These are phyloP conservation scores for Apiospora phragmitis DNA, from an alignment of 2,329 filamentous ascomycete species.

Conservation along the genomic window DNA sequence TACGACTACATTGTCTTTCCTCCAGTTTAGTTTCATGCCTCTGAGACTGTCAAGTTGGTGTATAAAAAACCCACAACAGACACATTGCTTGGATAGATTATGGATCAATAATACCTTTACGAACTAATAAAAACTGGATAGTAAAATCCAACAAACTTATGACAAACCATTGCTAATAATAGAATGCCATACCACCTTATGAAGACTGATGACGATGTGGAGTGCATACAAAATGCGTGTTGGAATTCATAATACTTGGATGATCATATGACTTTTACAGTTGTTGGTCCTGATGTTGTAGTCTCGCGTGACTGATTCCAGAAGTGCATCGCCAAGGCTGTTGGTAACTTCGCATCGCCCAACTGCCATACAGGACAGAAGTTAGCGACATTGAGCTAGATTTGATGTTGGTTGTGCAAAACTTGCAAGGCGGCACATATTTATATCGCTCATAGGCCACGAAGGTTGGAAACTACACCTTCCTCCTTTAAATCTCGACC, in stretches of 20 bases:
- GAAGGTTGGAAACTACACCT: background rate
- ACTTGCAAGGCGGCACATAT: background rate
- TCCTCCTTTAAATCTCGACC: background rate
- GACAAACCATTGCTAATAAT: no score
- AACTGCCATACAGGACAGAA: background rate
- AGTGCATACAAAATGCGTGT: background rate
- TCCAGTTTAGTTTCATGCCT: no score
- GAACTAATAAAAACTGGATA: no score
- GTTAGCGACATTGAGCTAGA: background rate
- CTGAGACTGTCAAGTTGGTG: no score
- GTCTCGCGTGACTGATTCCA: background rate
- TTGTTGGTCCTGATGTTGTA: background rate
- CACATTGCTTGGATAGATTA: no score
- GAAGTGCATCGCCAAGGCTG: background rate
- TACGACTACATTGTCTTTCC: no score
- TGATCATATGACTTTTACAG: background rate
- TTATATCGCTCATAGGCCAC: background rate
- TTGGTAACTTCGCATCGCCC: background rate
- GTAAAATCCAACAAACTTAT: no score
- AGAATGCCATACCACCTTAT: no score
- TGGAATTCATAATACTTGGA: background rate
- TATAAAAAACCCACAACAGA: no score
- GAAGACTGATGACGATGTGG: background rate
- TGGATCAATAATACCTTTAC: no score
- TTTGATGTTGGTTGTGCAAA: background rate